Conservation (phyloP, 2,329 filamentous ascomycete species). For the Akanthomyces muscarius region DNA sequence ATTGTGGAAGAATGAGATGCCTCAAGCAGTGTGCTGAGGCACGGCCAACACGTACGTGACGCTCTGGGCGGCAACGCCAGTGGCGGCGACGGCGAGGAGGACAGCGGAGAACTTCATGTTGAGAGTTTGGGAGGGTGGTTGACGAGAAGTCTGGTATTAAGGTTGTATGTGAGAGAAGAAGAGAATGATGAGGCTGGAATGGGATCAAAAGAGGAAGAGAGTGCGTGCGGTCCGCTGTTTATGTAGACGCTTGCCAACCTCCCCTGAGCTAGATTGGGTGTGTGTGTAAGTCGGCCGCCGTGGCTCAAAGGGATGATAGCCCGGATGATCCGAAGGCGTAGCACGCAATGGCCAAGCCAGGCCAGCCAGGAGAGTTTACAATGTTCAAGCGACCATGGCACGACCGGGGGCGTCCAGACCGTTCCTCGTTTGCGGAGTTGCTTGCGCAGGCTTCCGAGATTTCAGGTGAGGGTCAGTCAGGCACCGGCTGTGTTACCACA, state of each 20-base stretch:
- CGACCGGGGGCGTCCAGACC: neutral
- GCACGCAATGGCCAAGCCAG: too few relatives aligned
- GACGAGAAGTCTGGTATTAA: neutral
- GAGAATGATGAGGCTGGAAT: neutral
- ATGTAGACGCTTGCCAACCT: neutral
- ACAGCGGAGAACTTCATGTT: constrained; percentile 9
- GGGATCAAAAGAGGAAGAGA: neutral
- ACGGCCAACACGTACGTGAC: neutral
- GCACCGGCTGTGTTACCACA: neutral
- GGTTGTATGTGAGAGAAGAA: neutral
- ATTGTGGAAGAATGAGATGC: neutral
- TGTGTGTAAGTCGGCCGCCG: neutral
- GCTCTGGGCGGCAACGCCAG: constrained; percentile 4
- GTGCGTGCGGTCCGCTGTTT: neutral
- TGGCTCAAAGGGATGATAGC: neutral
- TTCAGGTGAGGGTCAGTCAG: neutral
- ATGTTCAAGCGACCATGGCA: neutral
- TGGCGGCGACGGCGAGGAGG: constrained; percentile 3
- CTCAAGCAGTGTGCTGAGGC: too few relatives aligned
- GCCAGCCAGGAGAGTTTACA: too few relatives aligned
- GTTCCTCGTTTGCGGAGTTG: neutral
- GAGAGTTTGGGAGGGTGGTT: neutral
- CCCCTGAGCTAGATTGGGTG: neutral
- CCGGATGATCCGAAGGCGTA: neutral
- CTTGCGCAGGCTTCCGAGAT: constrained; percentile 5